Conservation (phyloP, 2,329 filamentous ascomycete genomes). For the Beauveria pseudobassiana region DNA sequence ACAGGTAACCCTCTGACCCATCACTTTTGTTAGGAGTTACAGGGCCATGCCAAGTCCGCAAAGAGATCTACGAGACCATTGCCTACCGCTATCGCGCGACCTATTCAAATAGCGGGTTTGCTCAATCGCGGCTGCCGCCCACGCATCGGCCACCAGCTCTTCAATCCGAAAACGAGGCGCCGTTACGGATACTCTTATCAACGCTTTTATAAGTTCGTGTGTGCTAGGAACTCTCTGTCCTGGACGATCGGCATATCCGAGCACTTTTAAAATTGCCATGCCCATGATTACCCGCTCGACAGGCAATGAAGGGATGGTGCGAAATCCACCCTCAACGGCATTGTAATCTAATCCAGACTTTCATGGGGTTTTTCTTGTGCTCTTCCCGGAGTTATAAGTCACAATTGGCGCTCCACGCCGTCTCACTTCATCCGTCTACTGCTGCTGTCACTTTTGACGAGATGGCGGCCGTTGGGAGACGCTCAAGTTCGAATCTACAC, state of each 20-base stretch:
- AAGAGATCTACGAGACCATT: background rate
- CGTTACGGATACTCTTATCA: no score
- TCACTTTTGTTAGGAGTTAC: background rate
- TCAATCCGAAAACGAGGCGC: slow-evolving; percentile 3
- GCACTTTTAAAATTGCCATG: slow-evolving; percentile 5
- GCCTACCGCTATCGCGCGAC: background rate
- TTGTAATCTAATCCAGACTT: background rate
- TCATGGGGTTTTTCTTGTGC: background rate
- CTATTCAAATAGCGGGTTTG: background rate
- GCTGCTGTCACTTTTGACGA: no score
- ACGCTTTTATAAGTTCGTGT: no score
- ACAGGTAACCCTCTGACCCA: background rate
- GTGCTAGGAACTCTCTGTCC: background rate
- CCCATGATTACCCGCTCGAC: background rate
- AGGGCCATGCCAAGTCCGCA: background rate
- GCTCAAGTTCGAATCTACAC: background rate
- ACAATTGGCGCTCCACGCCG: background rate
- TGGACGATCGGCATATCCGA: slow-evolving; percentile 1
- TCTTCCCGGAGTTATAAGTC: background rate
- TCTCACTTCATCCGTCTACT: no score
- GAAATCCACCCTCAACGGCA: background rate
- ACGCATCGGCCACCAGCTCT: background rate
- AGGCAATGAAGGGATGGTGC: background rate
- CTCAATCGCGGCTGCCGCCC: background rate
- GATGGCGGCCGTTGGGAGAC: background rate